Conservation (phyloP, 176 grass and related monocot genomes). For the Carex parvula region DNA sequence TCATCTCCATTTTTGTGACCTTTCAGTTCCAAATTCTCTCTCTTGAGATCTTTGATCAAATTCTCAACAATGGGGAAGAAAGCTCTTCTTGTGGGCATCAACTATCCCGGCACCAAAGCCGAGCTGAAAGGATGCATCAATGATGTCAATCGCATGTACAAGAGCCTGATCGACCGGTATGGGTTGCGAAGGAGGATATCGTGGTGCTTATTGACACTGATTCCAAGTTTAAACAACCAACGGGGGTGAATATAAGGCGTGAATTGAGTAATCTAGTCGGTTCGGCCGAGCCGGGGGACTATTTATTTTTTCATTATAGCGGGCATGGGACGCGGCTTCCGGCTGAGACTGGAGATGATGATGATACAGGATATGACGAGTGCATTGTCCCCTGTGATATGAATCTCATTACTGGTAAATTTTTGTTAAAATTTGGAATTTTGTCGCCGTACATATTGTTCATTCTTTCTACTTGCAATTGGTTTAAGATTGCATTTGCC, state of each 20-base stretch:
- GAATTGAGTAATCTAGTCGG: constrained; percentile 46
- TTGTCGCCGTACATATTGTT: neutral
- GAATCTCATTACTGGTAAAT: constrained; percentile 60
- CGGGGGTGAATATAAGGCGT: constrained; percentile 40
- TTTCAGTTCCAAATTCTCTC: neutral
- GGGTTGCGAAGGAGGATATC: constrained; percentile 42
- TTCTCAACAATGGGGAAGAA: constrained; percentile 30
- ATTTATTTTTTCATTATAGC: constrained; percentile 94
- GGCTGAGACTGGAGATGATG: constrained; percentile 80
- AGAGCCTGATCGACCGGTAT: constrained; percentile 54
- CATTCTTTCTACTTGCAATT: neutral
- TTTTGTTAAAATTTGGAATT: neutral
- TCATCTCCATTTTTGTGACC: neutral
- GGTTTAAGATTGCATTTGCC: neutral
- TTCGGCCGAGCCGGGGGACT: constrained; percentile 49
- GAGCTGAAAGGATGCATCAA: constrained; percentile 82
- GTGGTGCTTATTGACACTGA: constrained; percentile 61
- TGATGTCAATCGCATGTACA: constrained; percentile 68
- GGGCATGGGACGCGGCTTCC: constrained; percentile 68
- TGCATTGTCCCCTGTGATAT: constrained; percentile 87
- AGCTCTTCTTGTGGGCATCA: constrained; percentile 65
- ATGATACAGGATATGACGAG: constrained; percentile 89
- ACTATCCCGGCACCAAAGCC: constrained; percentile 68
- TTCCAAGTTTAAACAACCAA: constrained; percentile 37
- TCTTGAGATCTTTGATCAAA: neutral